These are phyloP conservation scores for Catenaria anguillulae DNA, from an alignment of 371 early-diverging fungal species.

Conservation along the genomic window DNA sequence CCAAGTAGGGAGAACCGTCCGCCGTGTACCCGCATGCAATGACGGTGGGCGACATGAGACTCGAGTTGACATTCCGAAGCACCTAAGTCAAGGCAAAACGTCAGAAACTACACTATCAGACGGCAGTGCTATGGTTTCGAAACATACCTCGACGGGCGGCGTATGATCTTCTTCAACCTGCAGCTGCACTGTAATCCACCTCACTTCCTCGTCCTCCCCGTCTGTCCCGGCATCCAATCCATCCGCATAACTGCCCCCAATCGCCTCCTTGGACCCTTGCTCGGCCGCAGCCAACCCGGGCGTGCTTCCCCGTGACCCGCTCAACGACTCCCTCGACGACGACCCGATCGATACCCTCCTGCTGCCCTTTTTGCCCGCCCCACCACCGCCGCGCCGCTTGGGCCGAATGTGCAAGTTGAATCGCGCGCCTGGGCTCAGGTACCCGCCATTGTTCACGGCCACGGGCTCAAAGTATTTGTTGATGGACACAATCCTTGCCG, in stretches of 20 bases:
- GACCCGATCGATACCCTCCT: background rate
- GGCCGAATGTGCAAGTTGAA: slow-evolving; percentile 28
- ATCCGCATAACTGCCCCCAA: too few relatives aligned
- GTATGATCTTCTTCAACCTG: slow-evolving; percentile 34
- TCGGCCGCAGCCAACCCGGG: too few relatives aligned
- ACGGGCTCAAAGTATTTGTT: slow-evolving; percentile 31
- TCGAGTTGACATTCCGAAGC: slow-evolving; percentile 5
- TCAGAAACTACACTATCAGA: too few relatives aligned
- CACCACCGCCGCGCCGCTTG: too few relatives aligned
- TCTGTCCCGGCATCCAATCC: too few relatives aligned
- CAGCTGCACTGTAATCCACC: slow-evolving; percentile 33
- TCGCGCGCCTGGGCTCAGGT: slow-evolving; percentile 24
- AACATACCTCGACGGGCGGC: background rate
- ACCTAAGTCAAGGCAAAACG: too few relatives aligned
- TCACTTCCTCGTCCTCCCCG: slow-evolving; percentile 2
- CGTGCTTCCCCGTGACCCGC: too few relatives aligned
- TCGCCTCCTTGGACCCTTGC: too few relatives aligned
- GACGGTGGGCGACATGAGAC: background rate
- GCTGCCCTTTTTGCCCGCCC: background rate
- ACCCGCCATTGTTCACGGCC: slow-evolving; percentile 18
- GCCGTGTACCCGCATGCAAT: background rate
- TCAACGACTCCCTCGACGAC: too few relatives aligned
- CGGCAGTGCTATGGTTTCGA: too few relatives aligned
- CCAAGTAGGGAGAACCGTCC: slow-evolving; percentile 24
- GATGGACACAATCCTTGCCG: slow-evolving; percentile 24